These are phyloP conservation scores for Echinochloa phyllopogon DNA, from an alignment of 176 grass and related monocot genomes.

Conservation along the genomic window DNA sequence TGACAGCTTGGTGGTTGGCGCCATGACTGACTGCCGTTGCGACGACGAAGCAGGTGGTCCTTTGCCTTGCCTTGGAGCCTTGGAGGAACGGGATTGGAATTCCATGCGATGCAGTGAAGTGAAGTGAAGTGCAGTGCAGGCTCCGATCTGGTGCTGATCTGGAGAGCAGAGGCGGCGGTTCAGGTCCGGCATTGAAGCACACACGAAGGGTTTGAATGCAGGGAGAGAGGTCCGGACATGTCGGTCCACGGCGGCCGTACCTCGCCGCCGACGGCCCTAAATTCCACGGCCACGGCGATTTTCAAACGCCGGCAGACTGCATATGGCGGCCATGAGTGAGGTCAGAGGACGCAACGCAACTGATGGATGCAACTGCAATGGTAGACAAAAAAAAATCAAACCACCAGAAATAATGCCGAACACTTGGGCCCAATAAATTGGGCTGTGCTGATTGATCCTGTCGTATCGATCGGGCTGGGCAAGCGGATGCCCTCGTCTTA, in stretches of 20 bases:
- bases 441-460: no score
- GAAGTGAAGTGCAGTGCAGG: neutral
- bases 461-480: no score
- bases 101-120: neutral
- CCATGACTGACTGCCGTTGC: neutral
- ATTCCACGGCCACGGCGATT: neutral
- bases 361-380: no score
- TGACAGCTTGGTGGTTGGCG: neutral
- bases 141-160: neutral
- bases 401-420: no score
- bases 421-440: no score
- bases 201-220: neutral
- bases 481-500: no score
- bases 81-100: neutral
- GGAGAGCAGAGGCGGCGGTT: conserved; percentile 8
- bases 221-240: neutral
- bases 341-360: no score
- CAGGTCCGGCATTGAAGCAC: conserved; percentile 29
- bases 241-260: neutral
- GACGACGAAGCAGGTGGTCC: conserved; percentile 27
- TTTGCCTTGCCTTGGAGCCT: neutral
- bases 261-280: neutral
- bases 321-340: no score
- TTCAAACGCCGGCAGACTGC: neutral
- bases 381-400: no score